Conservation (phyloP, 306 rosid species). For the Cucumis cinereus region DNA sequence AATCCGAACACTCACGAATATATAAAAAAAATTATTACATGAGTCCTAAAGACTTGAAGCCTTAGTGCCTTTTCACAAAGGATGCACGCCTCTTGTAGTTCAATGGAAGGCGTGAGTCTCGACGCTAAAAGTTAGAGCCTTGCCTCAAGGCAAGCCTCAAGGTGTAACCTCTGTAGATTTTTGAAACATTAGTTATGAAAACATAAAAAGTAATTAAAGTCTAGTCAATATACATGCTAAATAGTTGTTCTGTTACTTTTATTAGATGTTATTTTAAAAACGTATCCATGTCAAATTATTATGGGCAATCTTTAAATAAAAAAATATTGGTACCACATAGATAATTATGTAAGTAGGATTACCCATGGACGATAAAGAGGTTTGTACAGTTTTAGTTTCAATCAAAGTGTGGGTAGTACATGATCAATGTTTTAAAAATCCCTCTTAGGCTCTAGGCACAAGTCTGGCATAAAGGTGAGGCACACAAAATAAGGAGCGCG, state of each 20-base stretch:
- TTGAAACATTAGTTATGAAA: neutral
- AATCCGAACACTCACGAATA: too few species aligned
- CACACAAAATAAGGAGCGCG: too few species aligned
- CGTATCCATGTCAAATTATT: neutral
- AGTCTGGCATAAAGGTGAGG: too few species aligned
- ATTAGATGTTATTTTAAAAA: neutral
- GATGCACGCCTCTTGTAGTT: neutral
- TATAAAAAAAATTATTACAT: neutral
- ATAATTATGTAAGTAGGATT: neutral
- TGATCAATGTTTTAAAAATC: too few species aligned
- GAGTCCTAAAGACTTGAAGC: neutral
- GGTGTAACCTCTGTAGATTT: too few species aligned
- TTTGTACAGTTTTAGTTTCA: neutral
- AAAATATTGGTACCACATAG: neutral
- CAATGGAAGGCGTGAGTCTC: neutral
- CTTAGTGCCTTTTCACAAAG: neutral
- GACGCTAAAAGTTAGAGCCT: neutral
- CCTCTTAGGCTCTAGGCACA: too few species aligned
- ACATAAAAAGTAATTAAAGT: neutral
- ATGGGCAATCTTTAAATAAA: neutral
- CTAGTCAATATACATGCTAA: neutral
- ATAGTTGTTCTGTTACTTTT: neutral
- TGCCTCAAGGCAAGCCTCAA: neutral
- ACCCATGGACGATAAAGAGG: neutral
- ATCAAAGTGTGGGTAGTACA: neutral